Percentiles rank a stretch among this genome's conserved stretches.
Conservation (phyloP, 768 basidiomycete species). For the Calocera cornea region DNA sequence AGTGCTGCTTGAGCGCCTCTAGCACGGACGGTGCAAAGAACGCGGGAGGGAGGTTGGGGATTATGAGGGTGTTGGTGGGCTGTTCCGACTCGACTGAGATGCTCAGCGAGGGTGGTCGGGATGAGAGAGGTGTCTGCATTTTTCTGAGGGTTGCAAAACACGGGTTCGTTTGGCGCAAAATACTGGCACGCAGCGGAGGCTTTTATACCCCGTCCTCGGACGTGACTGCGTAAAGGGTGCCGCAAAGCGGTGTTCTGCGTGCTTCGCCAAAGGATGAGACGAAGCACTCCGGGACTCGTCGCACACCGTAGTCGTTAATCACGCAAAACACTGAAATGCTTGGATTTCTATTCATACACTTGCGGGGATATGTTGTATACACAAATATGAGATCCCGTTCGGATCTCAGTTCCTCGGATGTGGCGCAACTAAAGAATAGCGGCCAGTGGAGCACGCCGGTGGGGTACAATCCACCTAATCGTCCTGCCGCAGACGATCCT, state of each 20-base stretch:
- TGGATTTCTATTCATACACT: neutral
- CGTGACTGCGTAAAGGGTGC: too few species aligned
- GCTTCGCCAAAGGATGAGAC: too few species aligned
- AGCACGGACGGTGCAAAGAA: slow-evolving; percentile 68
- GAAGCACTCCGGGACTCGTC: neutral
- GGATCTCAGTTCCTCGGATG: too few species aligned
- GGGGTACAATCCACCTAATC: neutral
- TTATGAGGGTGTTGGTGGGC: slow-evolving; percentile 69
- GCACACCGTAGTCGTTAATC: too few species aligned
- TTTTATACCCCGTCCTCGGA: neutral
- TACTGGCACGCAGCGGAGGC: neutral
- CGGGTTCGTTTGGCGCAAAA: neutral
- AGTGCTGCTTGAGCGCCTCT: slow-evolving; percentile 53
- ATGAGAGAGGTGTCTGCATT: neutral
- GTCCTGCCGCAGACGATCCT: slow-evolving; percentile 42
- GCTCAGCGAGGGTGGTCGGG: neutral
- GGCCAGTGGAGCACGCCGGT: neutral
- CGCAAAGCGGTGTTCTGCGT: too few species aligned
- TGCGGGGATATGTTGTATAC: neutral
- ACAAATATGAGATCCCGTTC: too few species aligned
- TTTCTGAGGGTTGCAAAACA: neutral
- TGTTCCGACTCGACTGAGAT: neutral
- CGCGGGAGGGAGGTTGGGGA: slow-evolving; percentile 58
- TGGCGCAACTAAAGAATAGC: neutral
- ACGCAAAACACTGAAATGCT: neutral